These are phyloP conservation scores for Neoboletus subvelutipes DNA, from an alignment of 768 basidiomycete genomes.

Conservation along the genomic window DNA sequence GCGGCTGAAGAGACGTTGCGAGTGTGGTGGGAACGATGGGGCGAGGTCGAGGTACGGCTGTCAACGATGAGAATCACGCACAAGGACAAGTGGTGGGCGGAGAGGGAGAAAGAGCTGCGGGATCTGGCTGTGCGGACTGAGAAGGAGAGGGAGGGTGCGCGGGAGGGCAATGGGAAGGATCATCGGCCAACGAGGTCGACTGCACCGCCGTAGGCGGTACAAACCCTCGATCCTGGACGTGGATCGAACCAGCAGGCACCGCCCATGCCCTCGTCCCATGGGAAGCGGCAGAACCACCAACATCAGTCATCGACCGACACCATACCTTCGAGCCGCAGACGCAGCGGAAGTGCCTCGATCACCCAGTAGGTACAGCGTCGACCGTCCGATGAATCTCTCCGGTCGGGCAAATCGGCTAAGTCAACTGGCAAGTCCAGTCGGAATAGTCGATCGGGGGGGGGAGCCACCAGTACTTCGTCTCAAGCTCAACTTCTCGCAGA, in stretches of 20 bases:
- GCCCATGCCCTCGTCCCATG: slow-evolving; percentile 18
- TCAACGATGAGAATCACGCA: slow-evolving; percentile 37
- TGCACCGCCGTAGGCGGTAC: slow-evolving; percentile 13
- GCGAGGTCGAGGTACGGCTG: slow-evolving; percentile 57
- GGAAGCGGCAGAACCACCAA: slow-evolving; percentile 28
- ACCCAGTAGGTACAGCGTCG: slow-evolving; percentile 27
- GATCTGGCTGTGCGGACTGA: slow-evolving; percentile 16
- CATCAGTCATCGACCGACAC: slow-evolving; percentile 31
- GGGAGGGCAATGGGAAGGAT: slow-evolving; percentile 17
- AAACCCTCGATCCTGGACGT: slow-evolving; percentile 24
- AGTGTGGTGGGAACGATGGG: slow-evolving; percentile 72
- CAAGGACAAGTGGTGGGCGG: slow-evolving; percentile 37
- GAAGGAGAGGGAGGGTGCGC: slow-evolving; percentile 14
- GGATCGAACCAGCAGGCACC: slow-evolving; percentile 27
- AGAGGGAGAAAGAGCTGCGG: slow-evolving; percentile 27
- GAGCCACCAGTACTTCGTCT: slow-evolving; percentile 33
- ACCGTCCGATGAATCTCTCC: slow-evolving; percentile 41
- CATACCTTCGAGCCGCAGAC: slow-evolving; percentile 22
- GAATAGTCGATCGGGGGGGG: slow-evolving; percentile 26
- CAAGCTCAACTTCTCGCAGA: slow-evolving; percentile 26
- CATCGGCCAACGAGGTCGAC: slow-evolving; percentile 16
- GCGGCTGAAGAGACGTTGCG: slow-evolving; percentile 66
- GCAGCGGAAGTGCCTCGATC: slow-evolving; percentile 28
- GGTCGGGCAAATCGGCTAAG: slow-evolving; percentile 38
- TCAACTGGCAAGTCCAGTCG: slow-evolving; percentile 33